Evolutionary conservation across 495 filamentous ascomycete species (phyloP), one percentile per base, ranked within the genome.

Genomic region (Daldinia concentrica): DNA sequence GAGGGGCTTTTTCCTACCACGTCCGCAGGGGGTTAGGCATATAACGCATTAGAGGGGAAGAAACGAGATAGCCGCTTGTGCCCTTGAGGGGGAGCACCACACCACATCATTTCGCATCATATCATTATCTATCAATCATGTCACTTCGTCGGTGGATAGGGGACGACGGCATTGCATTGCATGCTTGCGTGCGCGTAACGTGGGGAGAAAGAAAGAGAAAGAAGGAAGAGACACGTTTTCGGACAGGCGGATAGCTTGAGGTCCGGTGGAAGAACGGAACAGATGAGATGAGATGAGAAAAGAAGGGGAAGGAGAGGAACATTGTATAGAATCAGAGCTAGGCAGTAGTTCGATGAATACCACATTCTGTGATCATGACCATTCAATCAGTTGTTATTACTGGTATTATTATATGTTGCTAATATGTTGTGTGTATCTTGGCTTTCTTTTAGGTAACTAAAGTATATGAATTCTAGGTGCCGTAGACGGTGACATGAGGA

Each of bases 311-410:
- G 54, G 24, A 30, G 24, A 26, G 27, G 59, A 66, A 27, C 41
- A 68, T 68, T 68, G 70, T 68, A 68, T 67, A 74, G 68, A 74
- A 64, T 64, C 63, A 71, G 70, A 61, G 50, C 56, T 68, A 67
- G 59, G 63, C 48, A 58, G 62, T 48, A 51, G 51, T 32, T 65
- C 32, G 26, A 65, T 71, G 62, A 74, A 74, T 71, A 68, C 64
- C 72, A 67, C 51, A 64, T 71, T 68, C 68, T 56, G 57, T 58
- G 27, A 54, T 63, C 26, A 66, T 54, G 50, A 52, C 26, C 4
- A 45, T 24, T 12, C 6, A 4, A n/a, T 43, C 12, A 24, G 43
- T 48, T 48, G 9, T 2, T 48, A 48, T 22, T 24, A 9, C 9
- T 5, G 6, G 19, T 48, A 8, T 45, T 48, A 8, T 45, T 4